Evolutionary conservation across 2,329 filamentous ascomycete genomes (phyloP), one percentile per base, ranked within the genome.

Genomic region (Fusarium sp.): DNA sequence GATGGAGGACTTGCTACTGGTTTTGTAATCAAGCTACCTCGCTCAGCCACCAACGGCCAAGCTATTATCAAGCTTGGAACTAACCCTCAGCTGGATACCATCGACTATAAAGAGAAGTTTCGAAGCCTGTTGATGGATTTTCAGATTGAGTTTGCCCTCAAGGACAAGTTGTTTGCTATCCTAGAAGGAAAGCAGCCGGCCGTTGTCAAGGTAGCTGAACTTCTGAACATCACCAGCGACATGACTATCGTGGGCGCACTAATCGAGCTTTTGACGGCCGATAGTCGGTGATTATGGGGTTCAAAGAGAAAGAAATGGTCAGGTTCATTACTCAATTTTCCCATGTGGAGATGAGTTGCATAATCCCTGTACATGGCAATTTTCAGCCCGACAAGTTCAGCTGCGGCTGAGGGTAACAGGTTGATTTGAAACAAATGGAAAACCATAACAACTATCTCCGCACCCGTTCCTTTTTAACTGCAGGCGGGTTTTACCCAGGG

Each of bases 251-350:
- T 63, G n/a, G 70, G 70, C 1, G 71, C 73, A 2, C 24, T 75
- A 7, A 21, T 75, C 33, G 73, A 75, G 62, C 17, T 73, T 24
- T 28, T 75, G n/a, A 19, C 62, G 24, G 61, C 72, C 4, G 71
- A 75, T 15, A 73, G 71, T 10, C 61, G 72, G 33, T 33, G 40
- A 10, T 33, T 51, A 26, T 26, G 26, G 26, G 26, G 7, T 26
- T 26, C 26, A 26, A 26, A 26, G 26, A 26, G 26, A 26, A 26
- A 26, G 7, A 26, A 26, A 26, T 26, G 26, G 26, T 9, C 26
- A 26, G 26, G 26, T 26, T 26, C 26, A 26, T 26, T 26, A 26
- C 26, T 26, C 26, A 26, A 26, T 26, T 26, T 9, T 5, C 26
- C 26, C 26, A 9, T 6, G 26, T 6, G 19, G 19, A 19, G 19